phyloP scores from a whole-genome alignment of 306 rosid genomes.

The Glycine latifolia region DNA sequence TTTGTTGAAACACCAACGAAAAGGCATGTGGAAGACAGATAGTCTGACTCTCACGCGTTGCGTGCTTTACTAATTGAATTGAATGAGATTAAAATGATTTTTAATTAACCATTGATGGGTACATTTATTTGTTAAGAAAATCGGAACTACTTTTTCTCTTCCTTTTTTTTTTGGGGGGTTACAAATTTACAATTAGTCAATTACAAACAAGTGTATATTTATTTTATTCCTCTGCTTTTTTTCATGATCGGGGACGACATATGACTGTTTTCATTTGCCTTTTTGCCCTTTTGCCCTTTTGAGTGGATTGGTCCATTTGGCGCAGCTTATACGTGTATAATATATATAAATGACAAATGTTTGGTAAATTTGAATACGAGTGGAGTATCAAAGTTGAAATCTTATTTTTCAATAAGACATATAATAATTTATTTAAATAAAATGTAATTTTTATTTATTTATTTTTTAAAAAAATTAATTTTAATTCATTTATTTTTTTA shows the following conservation, averaged over 20 bases:
- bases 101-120: slow-evolving; percentile 23
- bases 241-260: not conserved
- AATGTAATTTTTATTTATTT: no score
- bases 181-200: not conserved
- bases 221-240: not conserved
- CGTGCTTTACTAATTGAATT: slow-evolving; percentile 16
- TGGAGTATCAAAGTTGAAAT: no score
- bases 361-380: no score
- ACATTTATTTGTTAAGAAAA: slow-evolving; percentile 25
- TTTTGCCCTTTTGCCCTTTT: no score
- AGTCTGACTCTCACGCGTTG: slow-evolving; percentile 7
- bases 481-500: no score
- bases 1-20: not conserved
- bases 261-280: no score
- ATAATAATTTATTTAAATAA: no score
- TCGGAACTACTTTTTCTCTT: not conserved
- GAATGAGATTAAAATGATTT: slow-evolving; percentile 39
- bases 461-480: no score
- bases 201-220: not conserved
- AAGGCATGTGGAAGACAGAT: slow-evolving; percentile 2
- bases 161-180: not conserved
- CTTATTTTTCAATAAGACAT: no score
- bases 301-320: no score
- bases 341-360: no score
- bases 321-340: no score